Percentiles rank a stretch among this genome's conserved stretches.
Evolutionary conservation across 192 early-diverging fungal genomes (phyloP).

Genomic region (Glomus cerebriforme): DNA sequence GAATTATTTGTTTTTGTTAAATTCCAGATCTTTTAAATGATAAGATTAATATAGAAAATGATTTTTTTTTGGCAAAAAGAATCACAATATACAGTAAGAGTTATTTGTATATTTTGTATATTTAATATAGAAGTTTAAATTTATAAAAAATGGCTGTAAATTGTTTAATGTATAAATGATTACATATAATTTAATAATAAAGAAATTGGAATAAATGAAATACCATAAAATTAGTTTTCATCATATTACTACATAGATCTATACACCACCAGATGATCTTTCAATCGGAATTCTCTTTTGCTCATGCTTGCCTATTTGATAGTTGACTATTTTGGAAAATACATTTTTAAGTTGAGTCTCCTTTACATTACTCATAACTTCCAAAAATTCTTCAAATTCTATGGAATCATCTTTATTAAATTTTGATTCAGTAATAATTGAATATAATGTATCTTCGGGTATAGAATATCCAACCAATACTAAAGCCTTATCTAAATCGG

Average conservation of each 20-base stretch:
- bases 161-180: too few relatives aligned
- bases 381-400: constrained; percentile 76
- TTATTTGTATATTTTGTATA: too few relatives aligned
- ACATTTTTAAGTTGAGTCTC: constrained; percentile 53
- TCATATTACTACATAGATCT: neutral
- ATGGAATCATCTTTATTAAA: constrained; percentile 54
- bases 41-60: too few relatives aligned
- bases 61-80: too few relatives aligned
- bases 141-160: too few relatives aligned
- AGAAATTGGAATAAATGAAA: too few relatives aligned
- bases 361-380: constrained; percentile 63
- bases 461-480: constrained; percentile 54
- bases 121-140: too few relatives aligned
- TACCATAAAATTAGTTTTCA: too few relatives aligned
- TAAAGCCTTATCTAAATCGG: constrained; percentile 56
- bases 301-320: neutral
- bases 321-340: constrained; percentile 45
- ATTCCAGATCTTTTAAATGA: too few relatives aligned
- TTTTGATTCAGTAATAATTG: constrained; percentile 58
- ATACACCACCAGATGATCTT: constrained; percentile 18
- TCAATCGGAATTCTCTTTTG: constrained; percentile 15
- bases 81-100: too few relatives aligned
- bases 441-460: constrained; percentile 50
- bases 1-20: too few relatives aligned
- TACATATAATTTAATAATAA: too few relatives aligned